Base-by-base conservation (phyloP, 148 eudicot genomes). In the Chenopodium album region DNA sequence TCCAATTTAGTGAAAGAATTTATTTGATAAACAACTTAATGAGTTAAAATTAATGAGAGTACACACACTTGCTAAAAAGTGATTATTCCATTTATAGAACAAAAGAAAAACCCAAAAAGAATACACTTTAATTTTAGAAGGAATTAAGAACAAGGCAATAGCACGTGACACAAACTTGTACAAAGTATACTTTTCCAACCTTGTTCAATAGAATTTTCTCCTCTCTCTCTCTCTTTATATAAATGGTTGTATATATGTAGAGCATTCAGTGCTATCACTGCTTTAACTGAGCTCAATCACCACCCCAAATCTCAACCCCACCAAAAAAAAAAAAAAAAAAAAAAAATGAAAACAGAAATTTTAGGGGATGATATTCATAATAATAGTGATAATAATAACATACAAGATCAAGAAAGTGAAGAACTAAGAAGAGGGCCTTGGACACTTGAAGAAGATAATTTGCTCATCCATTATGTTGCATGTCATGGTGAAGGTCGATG, bases 381-480 rank as follows among this genome's bases (percentile, higher is more conserved):
- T 50, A 50, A 50, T 50, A 11, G 13, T 54, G 13, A 9, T 46
- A 20, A 2, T 28, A 76, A 77, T 73, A n/a, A 23, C n/a, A 46
- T 44, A 10, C 32, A 82, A 71, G 71, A 84, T 31, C 78, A 79
- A 29, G 83, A 85, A 81, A 86, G 82, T 70, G 85, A 72, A 85
- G 94, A 90, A 70, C 79, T 91, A 79, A 93, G 97, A 78, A 94
- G 93, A 84, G 98, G 98, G 59, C 97, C 97, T 81, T 94, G 98
- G 98, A 94, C 97, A 34, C 91, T 88, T 64, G 98, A 94, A 67
- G 98, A 94, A 83, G 98, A 94, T 79, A 88, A 84, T 32, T 82
- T 90, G 52, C 93, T 94, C 52, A 92, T 86, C 73, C 91, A 86
- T 54, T 87, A 88, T 78, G 86, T 94, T 71, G 75, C 89, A 75